Evolutionary conservation across 2,329 filamentous ascomycete species (phyloP).

Genomic region (Scedosporium aurantiacum): DNA sequence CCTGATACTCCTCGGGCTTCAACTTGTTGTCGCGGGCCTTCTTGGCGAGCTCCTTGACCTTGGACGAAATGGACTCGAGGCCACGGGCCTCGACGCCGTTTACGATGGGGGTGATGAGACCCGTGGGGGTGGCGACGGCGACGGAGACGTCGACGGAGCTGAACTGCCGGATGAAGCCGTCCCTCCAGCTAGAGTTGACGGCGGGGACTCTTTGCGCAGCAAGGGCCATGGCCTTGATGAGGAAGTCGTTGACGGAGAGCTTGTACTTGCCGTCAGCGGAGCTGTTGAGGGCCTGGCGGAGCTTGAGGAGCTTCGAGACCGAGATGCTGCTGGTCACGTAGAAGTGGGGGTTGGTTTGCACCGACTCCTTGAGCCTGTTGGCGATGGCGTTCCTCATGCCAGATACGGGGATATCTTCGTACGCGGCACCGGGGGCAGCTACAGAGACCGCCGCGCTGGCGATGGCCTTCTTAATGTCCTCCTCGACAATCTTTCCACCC

Average conservation of each 20-base stretch:
- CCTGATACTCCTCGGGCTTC: slow-evolving; percentile 99
- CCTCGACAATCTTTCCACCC: slow-evolving; percentile 77
- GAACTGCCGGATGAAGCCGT: slow-evolving; percentile 84
- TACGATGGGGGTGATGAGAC: slow-evolving; percentile 96
- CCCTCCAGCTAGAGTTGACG: slow-evolving; percentile 93
- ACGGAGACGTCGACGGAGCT: slow-evolving; percentile 90
- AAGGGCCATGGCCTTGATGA: slow-evolving; percentile 87
- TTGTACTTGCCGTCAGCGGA: slow-evolving; percentile 90
- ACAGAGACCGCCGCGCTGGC: slow-evolving; percentile 42
- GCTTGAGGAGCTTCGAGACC: slow-evolving; percentile 90
- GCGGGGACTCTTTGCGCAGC: slow-evolving; percentile 89
- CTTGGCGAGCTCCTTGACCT: slow-evolving; percentile 95
- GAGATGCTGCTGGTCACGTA: slow-evolving; percentile 88
- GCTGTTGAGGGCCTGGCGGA: slow-evolving; percentile 85
- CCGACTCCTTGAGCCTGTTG: slow-evolving; percentile 75
- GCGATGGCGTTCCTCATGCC: slow-evolving; percentile 99
- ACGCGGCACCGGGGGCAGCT: slow-evolving; percentile 50
- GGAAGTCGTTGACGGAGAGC: slow-evolving; percentile 99
- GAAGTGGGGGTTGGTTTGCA: slow-evolving; percentile 94
- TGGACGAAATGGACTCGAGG: slow-evolving; percentile 73
- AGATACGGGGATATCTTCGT: slow-evolving; percentile 72
- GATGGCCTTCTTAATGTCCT: slow-evolving; percentile 82
- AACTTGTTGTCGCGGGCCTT: slow-evolving; percentile 94
- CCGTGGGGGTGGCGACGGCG: slow-evolving; percentile 82
- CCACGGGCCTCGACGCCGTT: slow-evolving; percentile 79